Evolutionary conservation across 1,139 yeast genomes (phyloP).

Genomic region (Candida albicans): DNA sequence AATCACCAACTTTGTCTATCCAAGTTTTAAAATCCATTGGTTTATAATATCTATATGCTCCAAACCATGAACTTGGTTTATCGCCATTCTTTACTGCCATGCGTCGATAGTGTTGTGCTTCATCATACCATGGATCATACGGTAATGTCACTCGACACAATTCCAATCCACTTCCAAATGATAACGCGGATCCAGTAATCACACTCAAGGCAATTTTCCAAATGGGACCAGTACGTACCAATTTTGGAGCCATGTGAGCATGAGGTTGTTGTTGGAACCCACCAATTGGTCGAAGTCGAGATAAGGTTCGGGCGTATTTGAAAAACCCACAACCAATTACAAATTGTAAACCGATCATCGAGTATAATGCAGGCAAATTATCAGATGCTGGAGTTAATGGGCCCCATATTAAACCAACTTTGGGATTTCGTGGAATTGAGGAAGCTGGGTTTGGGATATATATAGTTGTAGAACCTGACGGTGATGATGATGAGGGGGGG

Average conservation of each 20-base stretch:
- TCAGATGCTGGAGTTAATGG: conserved; percentile 68
- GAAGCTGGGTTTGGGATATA: conserved; percentile 25
- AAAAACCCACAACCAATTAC: conserved; percentile 38
- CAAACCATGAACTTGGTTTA: conserved; percentile 57
- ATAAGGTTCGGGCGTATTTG: conserved; percentile 20
- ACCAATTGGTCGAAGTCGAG: conserved; percentile 9
- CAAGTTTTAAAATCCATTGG: conserved; percentile 55
- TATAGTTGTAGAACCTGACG: conserved; percentile 18
- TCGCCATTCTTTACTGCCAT: conserved; percentile 43
- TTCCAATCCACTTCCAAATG: conserved; percentile 49
- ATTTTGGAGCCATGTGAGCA: neutral
- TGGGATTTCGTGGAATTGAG: conserved; percentile 45
- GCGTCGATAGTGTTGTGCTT: conserved; percentile 50
- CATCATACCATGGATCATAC: conserved; percentile 67
- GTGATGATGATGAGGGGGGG: conserved; percentile 9
- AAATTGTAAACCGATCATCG: conserved; percentile 50
- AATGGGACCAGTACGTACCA: conserved; percentile 11
- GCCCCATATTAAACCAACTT: conserved; percentile 61
- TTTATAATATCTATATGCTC: conserved; percentile 51
- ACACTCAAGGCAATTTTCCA: conserved; percentile 19
- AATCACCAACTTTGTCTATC: conserved; percentile 36
- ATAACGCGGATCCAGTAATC: conserved; percentile 24
- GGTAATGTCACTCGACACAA: conserved; percentile 47
- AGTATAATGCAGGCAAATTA: conserved; percentile 47
- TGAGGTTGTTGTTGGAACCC: conserved; percentile 3